A percentile compares a stretch with the other conserved stretches of the same genome.
These are phyloP conservation scores for Nemania bipapillata DNA, from an alignment of 2,329 filamentous ascomycete species.

Conservation along the genomic window DNA sequence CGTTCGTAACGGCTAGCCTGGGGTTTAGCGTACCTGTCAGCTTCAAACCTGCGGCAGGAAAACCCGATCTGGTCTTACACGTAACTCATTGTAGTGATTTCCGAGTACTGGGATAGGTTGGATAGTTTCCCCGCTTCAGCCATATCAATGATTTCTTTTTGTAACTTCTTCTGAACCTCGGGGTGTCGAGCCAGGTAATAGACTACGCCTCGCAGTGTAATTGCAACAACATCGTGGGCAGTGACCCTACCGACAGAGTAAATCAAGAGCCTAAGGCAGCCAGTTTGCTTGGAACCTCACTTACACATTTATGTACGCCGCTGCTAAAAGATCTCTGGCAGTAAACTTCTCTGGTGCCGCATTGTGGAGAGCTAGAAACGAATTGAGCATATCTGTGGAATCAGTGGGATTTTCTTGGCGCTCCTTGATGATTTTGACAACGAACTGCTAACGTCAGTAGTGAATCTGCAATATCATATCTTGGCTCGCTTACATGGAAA, in stretches of 20 bases:
- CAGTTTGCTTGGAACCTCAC: not conserved
- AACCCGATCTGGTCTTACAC: conserved; percentile 18
- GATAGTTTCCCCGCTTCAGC: not conserved
- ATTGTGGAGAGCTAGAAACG: conserved; percentile 23
- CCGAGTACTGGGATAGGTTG: conserved; percentile 24
- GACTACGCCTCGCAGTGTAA: conserved; percentile 27
- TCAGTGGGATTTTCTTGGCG: conserved; percentile 26
- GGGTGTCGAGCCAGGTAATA: conserved; percentile 32
- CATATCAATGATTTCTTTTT: conserved; percentile 18
- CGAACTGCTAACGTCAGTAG: conserved; percentile 17
- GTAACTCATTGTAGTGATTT: conserved; percentile 21
- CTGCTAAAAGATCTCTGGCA: conserved; percentile 22
- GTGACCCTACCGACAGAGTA: conserved; percentile 20
- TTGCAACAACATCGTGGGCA: conserved; percentile 34
- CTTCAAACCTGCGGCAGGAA: not conserved
- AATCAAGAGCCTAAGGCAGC: not conserved
- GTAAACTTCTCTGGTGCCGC: conserved; percentile 29
- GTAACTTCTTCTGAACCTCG: conserved; percentile 19
- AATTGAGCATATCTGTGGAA: conserved; percentile 27
- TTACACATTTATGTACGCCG: conserved; percentile 34
- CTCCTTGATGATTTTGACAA: conserved; percentile 28
- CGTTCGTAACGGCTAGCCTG: conserved; percentile 23
- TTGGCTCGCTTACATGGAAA: conserved; percentile 26
- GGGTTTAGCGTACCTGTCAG: not conserved
- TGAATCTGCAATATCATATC: not conserved